phyloP scores from a whole-genome alignment of 163 green algal genomes.

The Chlamydomonas reinhardtii region DNA sequence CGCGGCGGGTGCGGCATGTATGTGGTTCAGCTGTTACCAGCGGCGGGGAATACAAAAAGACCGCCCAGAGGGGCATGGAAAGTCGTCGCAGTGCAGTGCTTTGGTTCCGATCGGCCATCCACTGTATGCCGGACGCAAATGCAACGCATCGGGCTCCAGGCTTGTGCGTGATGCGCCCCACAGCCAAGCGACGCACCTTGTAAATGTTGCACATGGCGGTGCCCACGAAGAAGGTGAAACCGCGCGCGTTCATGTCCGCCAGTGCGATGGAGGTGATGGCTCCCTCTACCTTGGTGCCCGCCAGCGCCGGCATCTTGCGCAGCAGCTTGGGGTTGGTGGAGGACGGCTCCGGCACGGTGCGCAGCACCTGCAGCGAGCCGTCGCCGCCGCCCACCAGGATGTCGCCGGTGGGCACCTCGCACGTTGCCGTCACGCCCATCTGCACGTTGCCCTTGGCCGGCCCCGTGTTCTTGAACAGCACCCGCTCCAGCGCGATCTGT shows the following conservation, averaged over 20 bases:
- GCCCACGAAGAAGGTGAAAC: constrained; percentile 73
- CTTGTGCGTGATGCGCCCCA: no score
- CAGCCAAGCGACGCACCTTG: constrained; percentile 3
- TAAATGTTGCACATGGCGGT: constrained; percentile 83
- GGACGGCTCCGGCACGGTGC: constrained; percentile 51
- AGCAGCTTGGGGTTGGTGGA: constrained; percentile 70
- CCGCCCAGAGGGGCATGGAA: no score
- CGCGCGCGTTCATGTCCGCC: constrained; percentile 51
- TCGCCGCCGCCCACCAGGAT: constrained; percentile 77
- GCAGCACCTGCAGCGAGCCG: constrained; percentile 72
- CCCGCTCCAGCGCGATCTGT: constrained; percentile 71
- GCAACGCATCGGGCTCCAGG: no score
- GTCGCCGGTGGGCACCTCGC: constrained; percentile 60
- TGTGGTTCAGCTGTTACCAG: no score
- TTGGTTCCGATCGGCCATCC: no score
- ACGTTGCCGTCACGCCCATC: constrained; percentile 65
- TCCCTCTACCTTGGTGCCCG: constrained; percentile 63
- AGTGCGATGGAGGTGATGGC: constrained; percentile 72
- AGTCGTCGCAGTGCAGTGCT: no score
- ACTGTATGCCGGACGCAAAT: no score
- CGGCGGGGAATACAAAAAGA: no score
- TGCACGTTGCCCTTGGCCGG: constrained; percentile 76
- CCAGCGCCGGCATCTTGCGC: constrained; percentile 68
- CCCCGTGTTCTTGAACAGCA: constrained; percentile 74
- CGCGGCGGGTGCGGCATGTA: no score